Evolutionary conservation across 305 asterid genomes (phyloP).

Genomic region (Fraxinus sp.): DNA sequence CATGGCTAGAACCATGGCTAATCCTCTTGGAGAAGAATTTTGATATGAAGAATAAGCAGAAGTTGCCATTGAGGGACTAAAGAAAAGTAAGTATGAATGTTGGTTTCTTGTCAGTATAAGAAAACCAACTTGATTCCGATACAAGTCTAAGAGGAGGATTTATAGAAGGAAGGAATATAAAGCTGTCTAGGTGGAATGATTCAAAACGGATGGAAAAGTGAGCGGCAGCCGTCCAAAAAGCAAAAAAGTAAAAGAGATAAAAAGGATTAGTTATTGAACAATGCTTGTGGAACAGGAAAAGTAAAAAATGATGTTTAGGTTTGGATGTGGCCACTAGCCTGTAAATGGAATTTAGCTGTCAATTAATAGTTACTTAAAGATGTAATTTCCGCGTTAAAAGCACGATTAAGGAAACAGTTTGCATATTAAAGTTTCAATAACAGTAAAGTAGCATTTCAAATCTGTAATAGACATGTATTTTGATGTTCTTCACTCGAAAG

Average conservation of each 20-base stretch:
- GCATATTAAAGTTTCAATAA: not conserved
- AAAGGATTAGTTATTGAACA: constrained; percentile 6
- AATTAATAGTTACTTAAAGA: not conserved
- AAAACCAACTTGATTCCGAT: constrained; percentile 21
- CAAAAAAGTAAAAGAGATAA: constrained; percentile 11
- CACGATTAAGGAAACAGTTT: not conserved
- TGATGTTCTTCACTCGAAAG: not conserved
- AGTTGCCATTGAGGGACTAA: constrained; percentile 42
- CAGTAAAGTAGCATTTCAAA: not conserved
- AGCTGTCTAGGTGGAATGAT: constrained; percentile 44
- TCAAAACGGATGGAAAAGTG: constrained; percentile 35
- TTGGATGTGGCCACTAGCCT: constrained; percentile 17
- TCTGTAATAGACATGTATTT: not conserved
- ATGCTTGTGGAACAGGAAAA: constrained; percentile 13
- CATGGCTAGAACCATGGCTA: constrained; percentile 64
- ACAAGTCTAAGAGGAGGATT: constrained; percentile 1
- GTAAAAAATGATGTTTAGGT: constrained; percentile 19
- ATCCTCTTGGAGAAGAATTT: constrained; percentile 58
- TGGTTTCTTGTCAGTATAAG: constrained; percentile 28
- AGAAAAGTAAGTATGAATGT: not conserved
- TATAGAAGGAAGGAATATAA: constrained; percentile 16
- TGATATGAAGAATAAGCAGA: constrained; percentile 23
- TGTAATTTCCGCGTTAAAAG: not conserved
- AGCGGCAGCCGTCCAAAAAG: constrained; percentile 66
- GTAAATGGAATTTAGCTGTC: constrained; percentile 26